Percentiles rank a stretch among this genome's conserved stretches.
Evolutionary conservation across 805 yeast species (phyloP).

Genomic region (Candida caryicola): DNA sequence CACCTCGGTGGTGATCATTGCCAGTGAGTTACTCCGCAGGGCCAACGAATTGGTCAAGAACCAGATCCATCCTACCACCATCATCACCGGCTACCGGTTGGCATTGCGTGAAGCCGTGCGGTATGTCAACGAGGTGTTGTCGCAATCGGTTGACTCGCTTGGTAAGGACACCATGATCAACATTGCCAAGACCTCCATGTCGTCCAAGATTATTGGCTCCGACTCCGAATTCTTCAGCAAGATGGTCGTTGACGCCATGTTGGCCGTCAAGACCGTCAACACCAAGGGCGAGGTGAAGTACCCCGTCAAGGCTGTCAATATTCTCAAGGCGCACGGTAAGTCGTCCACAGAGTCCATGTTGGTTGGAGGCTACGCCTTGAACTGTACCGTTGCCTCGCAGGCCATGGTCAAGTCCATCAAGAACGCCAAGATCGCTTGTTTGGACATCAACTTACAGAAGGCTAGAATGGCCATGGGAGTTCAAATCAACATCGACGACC

Average conservation of each 20-base stretch:
- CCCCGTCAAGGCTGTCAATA: slow-evolving; percentile 96
- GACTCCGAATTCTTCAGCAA: slow-evolving; percentile 87
- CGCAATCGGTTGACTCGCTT: slow-evolving; percentile 72
- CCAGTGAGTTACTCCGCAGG: slow-evolving; percentile 84
- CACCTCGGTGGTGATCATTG: slow-evolving; percentile 94
- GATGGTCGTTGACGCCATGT: slow-evolving; percentile 92
- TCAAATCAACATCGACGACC: slow-evolving; percentile 93
- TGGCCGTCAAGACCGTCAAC: slow-evolving; percentile 90
- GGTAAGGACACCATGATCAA: slow-evolving; percentile 83
- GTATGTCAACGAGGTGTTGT: slow-evolving; percentile 80
- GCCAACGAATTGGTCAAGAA: slow-evolving; percentile 92
- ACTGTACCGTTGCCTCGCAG: slow-evolving; percentile 95
- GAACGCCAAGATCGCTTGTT: slow-evolving; percentile 78
- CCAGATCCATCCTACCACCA: slow-evolving; percentile 96
- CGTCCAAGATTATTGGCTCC: slow-evolving; percentile 91
- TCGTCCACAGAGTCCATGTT: slow-evolving; percentile 82
- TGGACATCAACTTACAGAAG: slow-evolving; percentile 91
- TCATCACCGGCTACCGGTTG: slow-evolving; percentile 92
- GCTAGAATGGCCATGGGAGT: slow-evolving; percentile 98
- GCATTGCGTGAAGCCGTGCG: slow-evolving; percentile 89
- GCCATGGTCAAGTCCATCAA: slow-evolving; percentile 80
- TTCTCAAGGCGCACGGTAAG: slow-evolving; percentile 95
- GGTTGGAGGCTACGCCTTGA: slow-evolving; percentile 91
- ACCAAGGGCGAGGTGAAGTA: slow-evolving; percentile 84
- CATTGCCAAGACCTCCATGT: slow-evolving; percentile 96